Percentiles rank a stretch among this genome's conserved stretches.
Conservation (phyloP, 2,329 filamentous ascomycete genomes). For the Boeremia exigua region DNA sequence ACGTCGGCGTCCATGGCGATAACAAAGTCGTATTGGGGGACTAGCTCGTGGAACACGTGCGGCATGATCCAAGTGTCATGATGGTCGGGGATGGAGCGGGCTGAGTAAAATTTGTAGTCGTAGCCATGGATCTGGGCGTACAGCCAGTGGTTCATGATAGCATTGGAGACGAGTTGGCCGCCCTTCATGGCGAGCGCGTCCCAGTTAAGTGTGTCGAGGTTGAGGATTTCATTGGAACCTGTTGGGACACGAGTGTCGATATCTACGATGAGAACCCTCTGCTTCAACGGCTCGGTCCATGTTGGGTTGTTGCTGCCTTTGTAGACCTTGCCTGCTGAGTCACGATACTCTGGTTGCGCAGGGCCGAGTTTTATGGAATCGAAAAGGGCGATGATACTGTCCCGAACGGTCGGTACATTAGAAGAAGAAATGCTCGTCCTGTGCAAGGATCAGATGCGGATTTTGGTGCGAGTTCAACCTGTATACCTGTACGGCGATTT, state of each 20-base stretch:
- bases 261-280: constrained; percentile 36
- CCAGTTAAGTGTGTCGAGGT: constrained; percentile 48
- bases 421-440: constrained; percentile 3
- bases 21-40: constrained; percentile 52
- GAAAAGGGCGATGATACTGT: constrained; percentile 25
- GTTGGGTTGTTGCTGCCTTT: constrained; percentile 8
- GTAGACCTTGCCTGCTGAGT: constrained; percentile 21
- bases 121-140: constrained; percentile 48
- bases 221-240: constrained; percentile 35
- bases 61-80: constrained; percentile 55
- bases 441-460: background rate
- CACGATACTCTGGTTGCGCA: constrained; percentile 12
- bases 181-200: constrained; percentile 18
- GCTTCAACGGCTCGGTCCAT: constrained; percentile 33
- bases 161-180: constrained; percentile 40
- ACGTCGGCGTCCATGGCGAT: constrained; percentile 56
- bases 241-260: constrained; percentile 43
- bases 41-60: constrained; percentile 47
- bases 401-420: constrained; percentile 16
- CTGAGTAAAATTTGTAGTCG: constrained; percentile 54
- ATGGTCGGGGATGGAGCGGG: constrained; percentile 44
- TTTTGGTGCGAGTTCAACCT: background rate
- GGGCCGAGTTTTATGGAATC: constrained; percentile 24
- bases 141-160: constrained; percentile 9
- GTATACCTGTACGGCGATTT: constrained; percentile 18